These are phyloP conservation scores for Penicillium arizonense DNA, from an alignment of 495 filamentous ascomycete species.

Conservation along the genomic window DNA sequence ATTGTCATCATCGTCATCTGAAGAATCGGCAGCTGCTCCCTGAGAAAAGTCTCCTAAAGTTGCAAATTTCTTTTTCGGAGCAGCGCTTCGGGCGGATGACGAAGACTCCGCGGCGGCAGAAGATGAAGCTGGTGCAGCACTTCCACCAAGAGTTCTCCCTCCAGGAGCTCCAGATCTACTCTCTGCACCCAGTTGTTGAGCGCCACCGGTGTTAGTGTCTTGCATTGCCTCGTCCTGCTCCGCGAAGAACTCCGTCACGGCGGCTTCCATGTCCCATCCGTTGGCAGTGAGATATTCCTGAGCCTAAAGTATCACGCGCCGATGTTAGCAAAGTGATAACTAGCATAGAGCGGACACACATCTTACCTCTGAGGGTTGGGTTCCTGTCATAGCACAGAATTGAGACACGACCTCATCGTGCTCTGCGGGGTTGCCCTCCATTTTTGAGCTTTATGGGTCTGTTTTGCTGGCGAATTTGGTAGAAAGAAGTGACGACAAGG, in stretches of 20 bases:
- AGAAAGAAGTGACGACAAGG: background rate
- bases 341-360: background rate
- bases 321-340: conserved; percentile 2
- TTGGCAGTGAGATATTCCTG: conserved; percentile 64
- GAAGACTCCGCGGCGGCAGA: conserved; percentile 32
- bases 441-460: conserved; percentile 25
- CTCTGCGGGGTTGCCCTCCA: conserved; percentile 56
- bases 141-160: conserved; percentile 34
- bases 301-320: conserved; percentile 49
- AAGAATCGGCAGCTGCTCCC: conserved; percentile 45
- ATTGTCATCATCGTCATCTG: conserved; percentile 59
- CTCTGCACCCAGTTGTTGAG: conserved; percentile 31
- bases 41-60: conserved; percentile 52
- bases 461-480: background rate
- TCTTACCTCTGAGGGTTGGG: conserved; percentile 61
- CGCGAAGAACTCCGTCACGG: conserved; percentile 67
- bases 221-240: conserved; percentile 60
- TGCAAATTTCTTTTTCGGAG: conserved; percentile 53
- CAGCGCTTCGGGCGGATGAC: conserved; percentile 28
- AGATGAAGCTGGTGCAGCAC: conserved; percentile 25
- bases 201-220: conserved; percentile 31
- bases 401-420: conserved; percentile 69
- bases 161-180: conserved; percentile 13
- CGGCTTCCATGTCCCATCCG: conserved; percentile 67
- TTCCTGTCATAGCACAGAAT: conserved; percentile 72